Base-by-base conservation (phyloP, 805 yeast genomes). In the Candida succiphila region DNA sequence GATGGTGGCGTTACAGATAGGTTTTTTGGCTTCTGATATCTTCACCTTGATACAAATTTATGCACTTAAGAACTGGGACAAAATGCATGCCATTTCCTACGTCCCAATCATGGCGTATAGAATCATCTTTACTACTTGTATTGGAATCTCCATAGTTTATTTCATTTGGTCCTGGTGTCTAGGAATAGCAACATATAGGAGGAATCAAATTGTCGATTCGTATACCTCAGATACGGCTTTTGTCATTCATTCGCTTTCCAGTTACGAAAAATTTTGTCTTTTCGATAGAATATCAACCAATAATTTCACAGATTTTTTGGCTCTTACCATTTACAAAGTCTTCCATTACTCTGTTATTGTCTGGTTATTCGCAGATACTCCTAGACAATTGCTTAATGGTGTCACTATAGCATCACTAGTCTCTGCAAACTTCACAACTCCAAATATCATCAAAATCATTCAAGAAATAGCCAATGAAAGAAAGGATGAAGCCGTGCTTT, bases 321-420 rank as follows among this genome's bases (percentile, higher is more conserved):
- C 85, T 8, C 72, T 85, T 40, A 70, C 69, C 42, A 67, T 77
- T 3, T 83, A 73, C 54, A 72, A 71, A 41, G 76, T 82, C 31
- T 59, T 80, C 34, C 78, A 80, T 44, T 71, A 72, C 34, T 79
- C 74, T 42, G 45, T 81, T 12, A 60, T 72, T 29, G 64, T 62
- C 30, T 67, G 85, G 43, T 45, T 85, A 8, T 60, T 83, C 29
- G 87, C 94, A 0, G 95, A 86, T 44, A 68, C 87, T 14, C 96
- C 96, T 17, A 73, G 96, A 56, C 95, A 86, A 56, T 78, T 83
- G 2, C 71, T 86, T 40, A 86, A 86, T 49, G 81, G 87, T 19
- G 60, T 82, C 43, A 84, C 96, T 8, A 63, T 61, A 42, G 73
- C 73, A 35, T 74, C 69, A 25, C 60, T 75, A 1, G 60, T 65